Conservation (phyloP, 805 yeast genomes). For the Ogataea chonburiensis region DNA sequence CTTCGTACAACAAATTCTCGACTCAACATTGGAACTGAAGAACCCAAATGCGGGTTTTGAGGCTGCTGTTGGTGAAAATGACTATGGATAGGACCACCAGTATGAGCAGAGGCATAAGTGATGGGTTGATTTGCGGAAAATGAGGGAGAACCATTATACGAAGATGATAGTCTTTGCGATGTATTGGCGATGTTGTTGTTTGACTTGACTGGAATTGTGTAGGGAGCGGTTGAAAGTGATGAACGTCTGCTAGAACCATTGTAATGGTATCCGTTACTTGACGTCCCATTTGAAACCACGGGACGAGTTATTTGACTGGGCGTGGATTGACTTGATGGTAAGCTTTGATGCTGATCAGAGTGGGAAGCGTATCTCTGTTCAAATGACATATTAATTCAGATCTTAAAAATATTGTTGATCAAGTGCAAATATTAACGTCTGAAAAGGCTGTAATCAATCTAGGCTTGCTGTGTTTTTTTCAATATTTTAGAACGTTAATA, state of each 20-base stretch:
- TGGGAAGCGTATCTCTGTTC: slow-evolving; percentile 14
- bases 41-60: slow-evolving; percentile 29
- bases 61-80: slow-evolving; percentile 19
- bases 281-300: slow-evolving; percentile 2
- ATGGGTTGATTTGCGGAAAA: slow-evolving; percentile 13
- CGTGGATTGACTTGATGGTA: slow-evolving; percentile 1
- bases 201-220: slow-evolving; percentile 34
- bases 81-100: slow-evolving; percentile 29
- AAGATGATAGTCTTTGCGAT: slow-evolving; percentile 14
- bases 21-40: slow-evolving; percentile 38
- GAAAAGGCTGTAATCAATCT: too few relatives aligned
- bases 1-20: slow-evolving; percentile 78
- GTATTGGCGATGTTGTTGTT: slow-evolving; percentile 4
- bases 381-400: slow-evolving; percentile 12
- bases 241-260: slow-evolving; percentile 34
- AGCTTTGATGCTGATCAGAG: slow-evolving; percentile 6
- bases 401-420: too few relatives aligned
- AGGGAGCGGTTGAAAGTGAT: slow-evolving; percentile 38
- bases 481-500: too few relatives aligned
- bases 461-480: background rate
- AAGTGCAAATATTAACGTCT: too few relatives aligned
- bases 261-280: slow-evolving; percentile 15
- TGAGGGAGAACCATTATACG: slow-evolving; percentile 11
- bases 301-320: background rate
- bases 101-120: slow-evolving; percentile 17